Evolutionary conservation across 257 asterid species (phyloP), one percentile per base, ranked within the genome.

Genomic region (Paulownia fortunei): DNA sequence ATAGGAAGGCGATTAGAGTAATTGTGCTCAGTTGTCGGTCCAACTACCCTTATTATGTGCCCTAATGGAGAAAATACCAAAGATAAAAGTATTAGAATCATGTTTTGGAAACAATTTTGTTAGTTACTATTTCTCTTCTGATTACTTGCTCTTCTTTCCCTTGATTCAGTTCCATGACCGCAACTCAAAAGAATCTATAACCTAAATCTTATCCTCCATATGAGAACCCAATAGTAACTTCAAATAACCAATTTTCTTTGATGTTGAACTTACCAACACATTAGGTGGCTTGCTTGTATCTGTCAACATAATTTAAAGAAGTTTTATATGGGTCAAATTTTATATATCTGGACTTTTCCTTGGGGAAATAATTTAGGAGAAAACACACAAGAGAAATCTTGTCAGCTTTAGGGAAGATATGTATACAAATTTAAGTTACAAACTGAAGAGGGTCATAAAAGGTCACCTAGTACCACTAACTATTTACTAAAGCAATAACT

Each of bases 401-500:
- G 69, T 51, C 73, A 80, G 62, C 69, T 73, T 77, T 52, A 46
- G 77, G 77, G 69, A 67, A 67, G 23, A 72, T 11, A 63, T 24
- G 64, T 80, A 72, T 80, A 84, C 85, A 80, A 70, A 79, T 74
- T 77, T 55, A 80, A 63, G 47, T 73, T 83, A 84, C 87, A 84
- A 80, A 70, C 67, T 60, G 67, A 61, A 56, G 2, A 41, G 81
- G 74, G 68, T 37, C 66, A 41, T 41, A 56, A 77, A 61, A 69
- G 5, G 15, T 69, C 76, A 42, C 52, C 60, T 46, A 69, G 6
- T 47, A 77, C 74, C 44, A 72, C 19, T 69, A 73, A 42, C 83
- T 74, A 74, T 23, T 46, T 73, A 78, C 81, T 77, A 62, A 64
- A 77, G 21, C 61, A 68, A 63, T 47, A 39, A 47, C 24, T 56